Evolutionary conservation across 2,329 filamentous ascomycete species (phyloP), one percentile per base, ranked within the genome.

Genomic region (Sporothrix curviconia): DNA sequence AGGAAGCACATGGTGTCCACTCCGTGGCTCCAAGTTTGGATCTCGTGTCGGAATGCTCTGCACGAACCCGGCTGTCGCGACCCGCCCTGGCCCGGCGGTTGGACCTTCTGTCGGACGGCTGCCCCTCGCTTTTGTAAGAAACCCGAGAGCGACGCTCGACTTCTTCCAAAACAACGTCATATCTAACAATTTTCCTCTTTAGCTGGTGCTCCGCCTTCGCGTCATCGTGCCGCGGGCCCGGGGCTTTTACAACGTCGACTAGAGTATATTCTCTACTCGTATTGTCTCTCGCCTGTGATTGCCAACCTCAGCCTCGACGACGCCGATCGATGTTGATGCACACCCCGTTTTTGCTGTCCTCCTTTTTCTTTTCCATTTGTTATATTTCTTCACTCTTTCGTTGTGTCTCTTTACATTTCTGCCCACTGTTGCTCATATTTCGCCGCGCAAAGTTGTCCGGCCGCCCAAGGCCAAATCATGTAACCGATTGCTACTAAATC

Each of bases 1-100:
- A 88, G 90, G 66, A 97, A 97, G 81, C 94, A 99, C 73, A 99
- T 99, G 94, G 94, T 99, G 8, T 99, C 94, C n/a, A 57, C 87
- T 99, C 50, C 89, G 94, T 60, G 94, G 94, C 58, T 97, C 94
- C 68, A 99, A 99, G 73, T 99, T 97, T 70, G 94, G 94, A 60
- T 99, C 94, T 59, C 90, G 94, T 58, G 94, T 99, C 61, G 94
- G 94, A 32, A 97, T 99, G 92, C 87, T 99, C 56, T 99, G 95
- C 77, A 95, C 90, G 74, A 97, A 97, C 72, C 92, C 92, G 37
- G 90, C 90, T 49, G 84, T 91, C 64, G 83, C 89, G 54, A 96
- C 91, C 65, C 90, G 92, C 56, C 92, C 92, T 60, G 92, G 92
- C 42, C 90, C 92, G 63, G 89, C 89, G 30, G 82, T 85, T 64